phyloP scores from a whole-genome alignment of 1,284 basidiomycete species.

The Gomphus sp. region DNA sequence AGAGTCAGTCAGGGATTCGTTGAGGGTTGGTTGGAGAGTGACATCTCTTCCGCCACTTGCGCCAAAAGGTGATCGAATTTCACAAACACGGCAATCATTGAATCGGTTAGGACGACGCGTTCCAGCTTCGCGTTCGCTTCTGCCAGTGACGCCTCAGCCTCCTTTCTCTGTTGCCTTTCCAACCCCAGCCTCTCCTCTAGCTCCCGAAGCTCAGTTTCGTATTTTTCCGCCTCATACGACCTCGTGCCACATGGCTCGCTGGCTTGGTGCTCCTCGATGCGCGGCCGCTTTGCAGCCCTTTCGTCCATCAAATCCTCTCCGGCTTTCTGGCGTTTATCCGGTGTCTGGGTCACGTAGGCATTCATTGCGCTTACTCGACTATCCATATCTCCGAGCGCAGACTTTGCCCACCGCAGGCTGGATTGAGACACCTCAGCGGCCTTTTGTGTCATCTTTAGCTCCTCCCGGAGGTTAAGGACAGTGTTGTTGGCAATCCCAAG shows the following conservation, averaged over 20 bases:
- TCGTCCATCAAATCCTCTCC: neutral
- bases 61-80: neutral
- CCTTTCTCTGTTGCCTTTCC: neutral
- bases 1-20: neutral
- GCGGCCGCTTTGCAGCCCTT: neutral
- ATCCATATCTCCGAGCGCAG: neutral
- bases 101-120: neutral
- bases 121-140: slow-evolving; percentile 2
- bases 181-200: neutral
- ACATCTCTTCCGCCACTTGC: neutral
- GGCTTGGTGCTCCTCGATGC: neutral
- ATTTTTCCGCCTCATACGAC: neutral
- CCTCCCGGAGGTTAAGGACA: neutral
- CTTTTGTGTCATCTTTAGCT: neutral
- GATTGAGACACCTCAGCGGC: neutral
- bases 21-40: neutral
- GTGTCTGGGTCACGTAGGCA: neutral
- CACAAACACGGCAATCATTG: neutral
- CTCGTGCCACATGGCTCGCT: neutral
- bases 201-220: neutral
- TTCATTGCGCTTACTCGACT: neutral
- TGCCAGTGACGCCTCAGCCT: neutral
- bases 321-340: neutral
- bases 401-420: neutral
- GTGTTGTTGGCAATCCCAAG: neutral